Percentiles rank a stretch among this genome's conserved stretches.
These are phyloP conservation scores for Alopecurus myosuroides DNA, from an alignment of 176 grass and related monocot species.

Conservation along the genomic window DNA sequence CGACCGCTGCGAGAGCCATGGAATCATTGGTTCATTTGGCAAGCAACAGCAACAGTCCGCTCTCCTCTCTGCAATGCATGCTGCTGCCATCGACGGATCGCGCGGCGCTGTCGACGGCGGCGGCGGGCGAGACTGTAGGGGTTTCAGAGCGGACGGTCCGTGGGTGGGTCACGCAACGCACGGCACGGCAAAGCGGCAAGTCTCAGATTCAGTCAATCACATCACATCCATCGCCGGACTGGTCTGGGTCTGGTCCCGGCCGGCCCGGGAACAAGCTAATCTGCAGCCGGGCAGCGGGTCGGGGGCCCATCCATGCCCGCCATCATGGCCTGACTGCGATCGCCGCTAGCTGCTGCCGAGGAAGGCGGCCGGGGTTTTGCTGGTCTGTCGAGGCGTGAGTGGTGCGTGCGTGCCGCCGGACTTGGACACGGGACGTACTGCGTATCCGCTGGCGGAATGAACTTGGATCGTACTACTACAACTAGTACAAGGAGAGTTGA, in stretches of 20 bases:
- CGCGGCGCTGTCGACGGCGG: constrained; percentile 34
- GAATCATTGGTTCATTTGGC: neutral
- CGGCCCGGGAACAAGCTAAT: neutral
- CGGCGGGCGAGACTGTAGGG: constrained; percentile 6
- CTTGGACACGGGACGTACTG: too few relatives aligned
- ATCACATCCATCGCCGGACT: neutral
- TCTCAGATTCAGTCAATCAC: neutral
- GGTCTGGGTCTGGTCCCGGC: neutral
- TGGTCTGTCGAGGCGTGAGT: neutral
- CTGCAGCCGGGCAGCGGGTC: neutral
- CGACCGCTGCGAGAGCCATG: neutral
- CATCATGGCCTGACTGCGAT: neutral
- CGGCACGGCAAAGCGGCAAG: neutral
- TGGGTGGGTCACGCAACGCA: too few relatives aligned
- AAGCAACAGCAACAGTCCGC: neutral
- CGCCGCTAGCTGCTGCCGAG: too few relatives aligned
- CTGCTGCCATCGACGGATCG: constrained; percentile 20
- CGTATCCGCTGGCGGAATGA: too few relatives aligned
- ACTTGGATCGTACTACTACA: too few relatives aligned
- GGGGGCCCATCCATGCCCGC: neutral
- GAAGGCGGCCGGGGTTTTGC: too few relatives aligned
- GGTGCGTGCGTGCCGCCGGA: neutral
- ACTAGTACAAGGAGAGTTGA: too few relatives aligned
- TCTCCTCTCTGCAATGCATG: too few relatives aligned
- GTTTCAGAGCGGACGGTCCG: neutral